These are phyloP conservation scores for Ceratocystis cacaofunesta DNA, from an alignment of 2,329 filamentous ascomycete species.

Conservation along the genomic window DNA sequence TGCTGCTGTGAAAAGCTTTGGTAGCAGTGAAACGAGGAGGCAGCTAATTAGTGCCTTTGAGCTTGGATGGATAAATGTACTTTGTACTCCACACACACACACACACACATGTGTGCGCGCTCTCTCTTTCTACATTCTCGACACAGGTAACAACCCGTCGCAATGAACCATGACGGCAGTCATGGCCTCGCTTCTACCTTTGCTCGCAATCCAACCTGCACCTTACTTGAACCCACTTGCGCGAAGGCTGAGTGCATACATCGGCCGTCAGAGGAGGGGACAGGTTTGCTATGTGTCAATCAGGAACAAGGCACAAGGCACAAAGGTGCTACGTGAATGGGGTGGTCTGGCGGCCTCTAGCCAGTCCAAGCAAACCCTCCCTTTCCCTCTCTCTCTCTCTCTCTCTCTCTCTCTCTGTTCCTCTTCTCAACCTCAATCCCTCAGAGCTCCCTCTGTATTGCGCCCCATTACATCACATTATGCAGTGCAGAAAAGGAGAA, in stretches of 20 bases:
- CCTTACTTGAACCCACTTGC: background rate
- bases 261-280: background rate
- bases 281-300: background rate
- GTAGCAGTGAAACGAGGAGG: background rate
- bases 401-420: background rate
- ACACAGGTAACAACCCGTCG: no score
- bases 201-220: background rate
- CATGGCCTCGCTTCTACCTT: background rate
- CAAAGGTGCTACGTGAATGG: background rate
- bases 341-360: background rate
- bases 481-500: background rate
- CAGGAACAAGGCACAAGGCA: background rate
- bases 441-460: background rate
- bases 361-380: background rate
- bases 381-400: background rate
- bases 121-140: no score
- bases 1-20: background rate
- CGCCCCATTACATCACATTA: background rate
- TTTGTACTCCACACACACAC: no score
- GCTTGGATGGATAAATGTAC: no score
- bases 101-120: no score
- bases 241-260: background rate
- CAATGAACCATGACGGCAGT: background rate
- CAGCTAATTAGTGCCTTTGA: no score
- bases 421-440: background rate